phyloP scores from a whole-genome alignment of 1,139 yeast species.

The Nakaseomyces kungkrabaensis region DNA sequence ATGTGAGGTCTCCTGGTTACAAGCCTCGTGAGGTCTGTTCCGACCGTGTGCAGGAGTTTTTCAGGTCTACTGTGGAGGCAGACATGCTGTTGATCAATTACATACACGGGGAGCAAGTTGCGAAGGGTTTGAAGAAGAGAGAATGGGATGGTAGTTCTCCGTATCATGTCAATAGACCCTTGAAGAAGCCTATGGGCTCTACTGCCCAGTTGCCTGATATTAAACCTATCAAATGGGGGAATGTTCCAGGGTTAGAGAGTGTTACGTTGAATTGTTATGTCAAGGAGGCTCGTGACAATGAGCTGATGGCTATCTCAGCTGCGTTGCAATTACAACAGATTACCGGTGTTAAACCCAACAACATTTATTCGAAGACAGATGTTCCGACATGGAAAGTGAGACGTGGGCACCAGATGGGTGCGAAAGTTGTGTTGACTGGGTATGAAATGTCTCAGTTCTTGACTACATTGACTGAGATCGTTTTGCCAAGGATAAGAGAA shows the following conservation, averaged over 20 bases:
- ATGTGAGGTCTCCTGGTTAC: conserved; percentile 67
- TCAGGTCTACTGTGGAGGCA: conserved; percentile 57
- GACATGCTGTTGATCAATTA: conserved; percentile 74
- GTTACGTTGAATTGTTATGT: conserved; percentile 70
- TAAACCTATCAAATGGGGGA: conserved; percentile 51
- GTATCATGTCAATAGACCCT: conserved; percentile 74
- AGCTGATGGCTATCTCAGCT: conserved; percentile 70
- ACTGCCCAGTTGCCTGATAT: conserved; percentile 64
- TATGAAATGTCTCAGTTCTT: conserved; percentile 80
- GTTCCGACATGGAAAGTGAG: conserved; percentile 83
- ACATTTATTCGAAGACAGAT: conserved; percentile 65
- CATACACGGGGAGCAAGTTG: conserved; percentile 44
- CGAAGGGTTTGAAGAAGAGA: conserved; percentile 65
- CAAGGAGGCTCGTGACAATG: conserved; percentile 61
- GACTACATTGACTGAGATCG: conserved; percentile 79
- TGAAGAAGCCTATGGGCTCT: conserved; percentile 53
- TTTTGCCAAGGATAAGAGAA: conserved; percentile 85
- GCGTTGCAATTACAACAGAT: conserved; percentile 81
- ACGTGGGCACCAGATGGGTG: conserved; percentile 87
- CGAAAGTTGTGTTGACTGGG: conserved; percentile 69
- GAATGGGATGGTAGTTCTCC: conserved; percentile 87
- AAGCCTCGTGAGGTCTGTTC: conserved; percentile 62
- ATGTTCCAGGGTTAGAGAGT: conserved; percentile 61
- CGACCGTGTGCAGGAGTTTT: conserved; percentile 76
- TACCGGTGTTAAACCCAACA: conserved; percentile 77